Conservation (phyloP, 441 rosid species). For the Mallotus japonicus region DNA sequence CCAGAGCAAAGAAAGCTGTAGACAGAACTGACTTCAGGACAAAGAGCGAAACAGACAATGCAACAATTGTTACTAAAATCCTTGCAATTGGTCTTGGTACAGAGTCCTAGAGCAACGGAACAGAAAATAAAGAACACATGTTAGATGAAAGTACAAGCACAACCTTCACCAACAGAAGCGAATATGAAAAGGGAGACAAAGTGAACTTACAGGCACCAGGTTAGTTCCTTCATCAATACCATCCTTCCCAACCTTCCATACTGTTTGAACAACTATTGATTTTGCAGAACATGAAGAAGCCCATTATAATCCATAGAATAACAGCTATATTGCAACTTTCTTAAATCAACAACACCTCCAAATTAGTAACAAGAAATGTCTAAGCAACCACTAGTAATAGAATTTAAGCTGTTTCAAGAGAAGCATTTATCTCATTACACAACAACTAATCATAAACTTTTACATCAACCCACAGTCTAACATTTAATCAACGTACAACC, state of each 20-base stretch:
- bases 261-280: conserved; percentile 59
- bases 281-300: conserved; percentile 9
- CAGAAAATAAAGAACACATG: neutral
- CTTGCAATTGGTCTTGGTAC: conserved; percentile 85
- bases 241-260: conserved; percentile 77
- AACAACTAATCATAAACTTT: too few relatives aligned
- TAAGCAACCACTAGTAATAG: too few relatives aligned
- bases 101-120: conserved; percentile 43
- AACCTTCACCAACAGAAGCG: neutral
- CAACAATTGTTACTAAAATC: conserved; percentile 51
- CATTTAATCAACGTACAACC: too few relatives aligned
- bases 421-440: too few relatives aligned
- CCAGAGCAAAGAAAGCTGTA: conserved; percentile 81
- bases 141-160: neutral
- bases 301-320: conserved; percentile 6
- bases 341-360: conserved; percentile 7
- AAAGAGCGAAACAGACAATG: conserved; percentile 47
- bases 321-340: neutral
- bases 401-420: too few relatives aligned
- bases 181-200: conserved; percentile 11
- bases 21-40: conserved; percentile 74
- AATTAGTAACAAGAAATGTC: too few relatives aligned
- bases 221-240: conserved; percentile 78
- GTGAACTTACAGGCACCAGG: conserved; percentile 75
- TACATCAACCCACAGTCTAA: too few relatives aligned